phyloP scores from a whole-genome alignment of 2,329 filamentous ascomycete species.

The Calonectria pauciramosa region DNA sequence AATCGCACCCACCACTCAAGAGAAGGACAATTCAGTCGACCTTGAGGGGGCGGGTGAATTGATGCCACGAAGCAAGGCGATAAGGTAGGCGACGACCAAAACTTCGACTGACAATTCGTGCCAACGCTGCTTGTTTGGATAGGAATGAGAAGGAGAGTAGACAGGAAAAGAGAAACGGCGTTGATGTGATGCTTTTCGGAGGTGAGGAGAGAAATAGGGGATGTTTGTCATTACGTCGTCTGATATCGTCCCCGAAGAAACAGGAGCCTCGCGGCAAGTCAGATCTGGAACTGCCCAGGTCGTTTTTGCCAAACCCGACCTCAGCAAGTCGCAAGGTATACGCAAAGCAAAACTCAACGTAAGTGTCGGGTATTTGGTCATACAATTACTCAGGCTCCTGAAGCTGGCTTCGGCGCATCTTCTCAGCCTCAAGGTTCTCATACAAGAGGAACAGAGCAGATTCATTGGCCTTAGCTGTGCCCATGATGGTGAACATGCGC shows the following conservation, averaged over 20 bases:
- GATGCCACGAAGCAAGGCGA: constrained; percentile 24
- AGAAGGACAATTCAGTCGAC: constrained; percentile 31
- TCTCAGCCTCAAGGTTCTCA: constrained; percentile 98
- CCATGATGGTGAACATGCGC: constrained; percentile 99
- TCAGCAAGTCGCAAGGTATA: constrained; percentile 47
- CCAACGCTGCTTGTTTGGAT: constrained; percentile 34
- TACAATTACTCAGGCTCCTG: constrained; percentile 64
- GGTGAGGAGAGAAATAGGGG: constrained; percentile 34
- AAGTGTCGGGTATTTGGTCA: constrained; percentile 16
- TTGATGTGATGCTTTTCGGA: constrained; percentile 41
- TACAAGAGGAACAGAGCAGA: constrained; percentile 96
- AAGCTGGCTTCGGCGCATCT: constrained; percentile 94
- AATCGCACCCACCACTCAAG: constrained; percentile 37
- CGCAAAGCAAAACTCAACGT: constrained; percentile 47
- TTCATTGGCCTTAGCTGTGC: constrained; percentile 93
- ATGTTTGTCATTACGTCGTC: constrained; percentile 59
- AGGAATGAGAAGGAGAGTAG: constrained; percentile 42
- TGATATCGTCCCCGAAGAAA: constrained; percentile 61
- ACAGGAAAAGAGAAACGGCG: constrained; percentile 42
- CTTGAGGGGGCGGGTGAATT: constrained; percentile 25
- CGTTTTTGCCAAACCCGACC: constrained; percentile 65
- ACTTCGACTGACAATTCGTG: constrained; percentile 24
- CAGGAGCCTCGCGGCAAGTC: constrained; percentile 74
- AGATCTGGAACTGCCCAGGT: constrained; percentile 69
- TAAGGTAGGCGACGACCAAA: constrained; percentile 6